Evolutionary conservation across 306 rosid species (phyloP).

Genomic region (Cucumis hystrix): DNA sequence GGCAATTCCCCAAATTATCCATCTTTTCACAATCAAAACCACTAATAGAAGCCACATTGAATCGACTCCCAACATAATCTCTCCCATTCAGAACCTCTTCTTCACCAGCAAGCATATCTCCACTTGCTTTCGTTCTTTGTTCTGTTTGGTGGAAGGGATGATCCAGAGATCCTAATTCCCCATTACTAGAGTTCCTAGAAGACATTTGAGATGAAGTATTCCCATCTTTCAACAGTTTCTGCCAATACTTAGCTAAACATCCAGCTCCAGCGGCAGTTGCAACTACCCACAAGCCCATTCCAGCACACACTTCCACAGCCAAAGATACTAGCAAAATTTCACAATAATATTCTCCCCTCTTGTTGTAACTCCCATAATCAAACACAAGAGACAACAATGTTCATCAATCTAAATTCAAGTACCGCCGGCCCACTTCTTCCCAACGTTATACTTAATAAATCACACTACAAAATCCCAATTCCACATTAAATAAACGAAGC

Average conservation of each 20-base stretch:
- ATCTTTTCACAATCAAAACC: neutral
- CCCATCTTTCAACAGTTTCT: constrained; percentile 10
- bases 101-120: neutral
- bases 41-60: neutral
- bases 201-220: neutral
- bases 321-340: neutral
- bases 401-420: neutral
- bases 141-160: neutral
- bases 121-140: neutral
- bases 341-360: neutral
- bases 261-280: constrained; percentile 78
- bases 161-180: neutral
- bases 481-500: neutral
- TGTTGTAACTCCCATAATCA: neutral
- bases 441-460: neutral
- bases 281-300: constrained; percentile 82
- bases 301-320: constrained; percentile 16
- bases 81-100: constrained; percentile 12
- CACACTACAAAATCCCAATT: neutral
- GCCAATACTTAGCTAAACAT: constrained; percentile 66
- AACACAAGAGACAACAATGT: neutral
- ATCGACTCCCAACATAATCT: neutral
- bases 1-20: neutral
- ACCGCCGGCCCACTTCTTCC: neutral
- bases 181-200: neutral